Percentiles rank a stretch among this genome's conserved stretches.
Evolutionary conservation across 768 basidiomycete genomes (phyloP).

Genomic region (Leccinum obscurum): DNA sequence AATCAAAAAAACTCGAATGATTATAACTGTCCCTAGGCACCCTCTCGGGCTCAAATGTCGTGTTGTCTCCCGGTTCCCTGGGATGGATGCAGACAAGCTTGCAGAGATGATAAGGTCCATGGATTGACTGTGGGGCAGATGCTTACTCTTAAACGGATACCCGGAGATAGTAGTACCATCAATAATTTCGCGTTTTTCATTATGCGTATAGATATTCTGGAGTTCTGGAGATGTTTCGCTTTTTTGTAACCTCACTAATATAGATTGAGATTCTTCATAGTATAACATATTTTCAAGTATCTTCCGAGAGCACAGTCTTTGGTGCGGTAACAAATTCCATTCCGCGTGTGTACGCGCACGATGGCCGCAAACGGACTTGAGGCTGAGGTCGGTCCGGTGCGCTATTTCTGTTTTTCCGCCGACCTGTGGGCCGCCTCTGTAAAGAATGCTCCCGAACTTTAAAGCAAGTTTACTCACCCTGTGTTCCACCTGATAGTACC

Average conservation of each 20-base stretch:
- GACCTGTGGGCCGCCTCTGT: background rate
- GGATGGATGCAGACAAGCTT: constrained; percentile 17
- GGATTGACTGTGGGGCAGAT: constrained; percentile 9
- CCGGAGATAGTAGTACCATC: background rate
- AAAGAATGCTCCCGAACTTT: background rate
- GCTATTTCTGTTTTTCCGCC: background rate
- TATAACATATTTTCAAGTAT: background rate
- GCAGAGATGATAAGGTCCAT: constrained; percentile 12
- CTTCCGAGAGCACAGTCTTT: background rate
- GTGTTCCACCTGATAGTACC: background rate
- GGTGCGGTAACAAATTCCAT: too few relatives aligned
- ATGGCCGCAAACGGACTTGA: background rate
- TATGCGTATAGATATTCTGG: background rate
- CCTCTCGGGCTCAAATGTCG: constrained; percentile 32
- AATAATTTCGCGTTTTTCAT: background rate
- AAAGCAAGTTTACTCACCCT: background rate
- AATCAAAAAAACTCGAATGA: constrained; percentile 4
- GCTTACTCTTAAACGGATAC: background rate
- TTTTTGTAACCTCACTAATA: too few relatives aligned
- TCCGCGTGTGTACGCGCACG: background rate
- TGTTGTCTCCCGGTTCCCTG: constrained; percentile 23
- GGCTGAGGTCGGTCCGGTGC: background rate
- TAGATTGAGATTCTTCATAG: background rate
- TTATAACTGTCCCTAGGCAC: constrained; percentile 19
- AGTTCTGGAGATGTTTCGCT: background rate